Evolutionary conservation across 2,329 filamentous ascomycete species (phyloP), one percentile per base, ranked within the genome.

Genomic region (Colletotrichum sp.): DNA sequence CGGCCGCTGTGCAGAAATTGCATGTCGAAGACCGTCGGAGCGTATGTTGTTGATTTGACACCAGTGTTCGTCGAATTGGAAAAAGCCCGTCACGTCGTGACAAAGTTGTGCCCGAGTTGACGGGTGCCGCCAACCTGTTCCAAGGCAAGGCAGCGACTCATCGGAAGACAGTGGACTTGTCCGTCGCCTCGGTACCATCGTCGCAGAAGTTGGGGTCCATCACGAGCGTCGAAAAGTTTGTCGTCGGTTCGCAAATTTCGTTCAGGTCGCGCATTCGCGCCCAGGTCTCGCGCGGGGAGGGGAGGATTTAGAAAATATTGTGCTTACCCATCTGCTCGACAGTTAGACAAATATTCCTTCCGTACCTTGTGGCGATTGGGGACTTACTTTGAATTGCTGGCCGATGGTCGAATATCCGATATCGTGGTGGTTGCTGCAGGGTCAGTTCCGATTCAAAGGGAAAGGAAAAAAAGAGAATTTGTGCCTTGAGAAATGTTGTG

Each of bases 281-380:
- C 66, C 71, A 69, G 27, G 59, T 61, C 61, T 39, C 44, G 34
- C 13, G 44, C 32, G 49, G 57, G 29, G 39, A 34, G 29, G 57
- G 29, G 32, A 34, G 30, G 57, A 61, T 63, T 19, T 3, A 79
- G 76, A 76, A 75, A 77, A 77, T 83, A 78, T 76, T 74, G 39
- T 81, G 84, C 90, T 92, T 92, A 92, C 91, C 90, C 91, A 92
- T 92, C 90, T 92, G 84, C 79, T 78, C 78, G 72, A 57, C 78
- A 80, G 84, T 89, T 83, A 89, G 87, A 82, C 80, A 71, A 75
- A 32, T 34, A 64, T 63, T 77, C 25, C 64, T 64, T 25, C 34
- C 49, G 65, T 57, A 13, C 19, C 29, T 5, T 69, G 13, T 55
- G 34, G 62, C 44, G 25, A 12, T 19, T 76, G 32, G 65, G 19